Percentiles rank a stretch among this genome's conserved stretches.
phyloP scores from a whole-genome alignment of 495 filamentous ascomycete species.

The Hyaloscypha finlandica region DNA sequence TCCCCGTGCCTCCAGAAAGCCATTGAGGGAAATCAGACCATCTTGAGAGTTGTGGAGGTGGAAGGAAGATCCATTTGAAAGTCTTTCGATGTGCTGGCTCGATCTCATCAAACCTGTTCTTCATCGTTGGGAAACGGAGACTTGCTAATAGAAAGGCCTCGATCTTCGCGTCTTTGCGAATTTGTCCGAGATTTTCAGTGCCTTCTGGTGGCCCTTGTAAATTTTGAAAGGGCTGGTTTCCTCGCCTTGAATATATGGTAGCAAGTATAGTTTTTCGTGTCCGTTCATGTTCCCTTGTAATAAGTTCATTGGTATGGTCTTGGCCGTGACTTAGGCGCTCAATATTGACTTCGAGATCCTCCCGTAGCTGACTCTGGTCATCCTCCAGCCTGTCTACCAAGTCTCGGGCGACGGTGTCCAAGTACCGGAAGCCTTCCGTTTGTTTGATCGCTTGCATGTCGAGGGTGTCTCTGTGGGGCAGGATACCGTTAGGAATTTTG shows the following conservation, averaged over 20 bases:
- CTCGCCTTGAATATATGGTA: neutral
- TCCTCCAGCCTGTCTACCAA: neutral
- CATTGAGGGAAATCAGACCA: slow-evolving; percentile 22
- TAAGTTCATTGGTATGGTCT: neutral
- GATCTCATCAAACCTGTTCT: slow-evolving; percentile 4
- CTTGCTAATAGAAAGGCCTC: neutral
- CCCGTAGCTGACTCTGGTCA: neutral
- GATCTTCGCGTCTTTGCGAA: neutral
- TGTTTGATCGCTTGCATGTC: slow-evolving; percentile 1
- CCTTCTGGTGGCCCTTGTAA: neutral
- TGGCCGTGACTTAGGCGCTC: neutral
- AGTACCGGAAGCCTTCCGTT: neutral
- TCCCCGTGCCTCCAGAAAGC: slow-evolving; percentile 21
- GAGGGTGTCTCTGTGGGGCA: neutral
- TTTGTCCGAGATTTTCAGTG: neutral
- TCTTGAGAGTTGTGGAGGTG: neutral
- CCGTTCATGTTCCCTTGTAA: neutral
- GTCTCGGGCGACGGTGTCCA: neutral
- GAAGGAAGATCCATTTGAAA: slow-evolving; percentile 34
- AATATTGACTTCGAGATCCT: neutral
- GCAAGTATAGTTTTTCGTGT: neutral
- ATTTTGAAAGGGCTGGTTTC: neutral
- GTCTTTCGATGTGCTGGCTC: slow-evolving; percentile 16
- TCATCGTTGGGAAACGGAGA: slow-evolving; percentile 3
- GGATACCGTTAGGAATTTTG: neutral